Evolutionary conservation across 345 rosid genomes (phyloP).

Genomic region (Melaleuca alternifolia): DNA sequence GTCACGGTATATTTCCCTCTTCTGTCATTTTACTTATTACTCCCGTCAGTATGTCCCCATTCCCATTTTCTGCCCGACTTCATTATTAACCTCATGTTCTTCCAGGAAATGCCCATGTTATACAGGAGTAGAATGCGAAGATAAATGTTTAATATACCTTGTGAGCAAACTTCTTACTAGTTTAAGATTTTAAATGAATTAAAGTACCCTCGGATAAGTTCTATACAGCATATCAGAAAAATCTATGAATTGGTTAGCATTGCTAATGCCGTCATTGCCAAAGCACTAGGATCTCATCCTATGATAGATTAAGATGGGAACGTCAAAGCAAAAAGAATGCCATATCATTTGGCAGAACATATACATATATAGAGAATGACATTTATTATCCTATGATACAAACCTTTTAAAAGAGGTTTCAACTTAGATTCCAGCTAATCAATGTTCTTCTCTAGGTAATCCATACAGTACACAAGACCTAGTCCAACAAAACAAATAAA

Average conservation of each 20-base stretch:
- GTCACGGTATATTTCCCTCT: not conserved
- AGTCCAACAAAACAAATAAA: not conserved
- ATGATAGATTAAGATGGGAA: not conserved
- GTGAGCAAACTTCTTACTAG: not conserved
- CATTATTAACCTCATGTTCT: not conserved
- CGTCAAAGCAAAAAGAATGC: not conserved
- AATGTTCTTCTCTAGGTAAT: conserved; percentile 77
- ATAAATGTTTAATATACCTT: not conserved
- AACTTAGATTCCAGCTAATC: conserved; percentile 82
- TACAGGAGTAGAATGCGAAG: not conserved
- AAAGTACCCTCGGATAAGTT: not conserved
- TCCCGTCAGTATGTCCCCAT: not conserved
- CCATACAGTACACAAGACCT: conserved; percentile 90
- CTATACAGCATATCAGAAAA: not conserved
- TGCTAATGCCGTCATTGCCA: not conserved
- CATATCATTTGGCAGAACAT: not conserved
- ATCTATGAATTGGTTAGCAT: not conserved
- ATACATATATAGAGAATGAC: not conserved
- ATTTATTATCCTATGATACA: not conserved
- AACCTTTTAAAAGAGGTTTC: conserved; percentile 79
- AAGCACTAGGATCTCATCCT: not conserved
- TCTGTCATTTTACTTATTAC: not conserved
- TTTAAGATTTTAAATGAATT: not conserved
- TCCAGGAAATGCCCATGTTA: not conserved
- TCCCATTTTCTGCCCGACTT: not conserved